Evolutionary conservation across 345 rosid species (phyloP), one percentile per base, ranked within the genome.

Genomic region (Eucalyptus sideroxylon): DNA sequence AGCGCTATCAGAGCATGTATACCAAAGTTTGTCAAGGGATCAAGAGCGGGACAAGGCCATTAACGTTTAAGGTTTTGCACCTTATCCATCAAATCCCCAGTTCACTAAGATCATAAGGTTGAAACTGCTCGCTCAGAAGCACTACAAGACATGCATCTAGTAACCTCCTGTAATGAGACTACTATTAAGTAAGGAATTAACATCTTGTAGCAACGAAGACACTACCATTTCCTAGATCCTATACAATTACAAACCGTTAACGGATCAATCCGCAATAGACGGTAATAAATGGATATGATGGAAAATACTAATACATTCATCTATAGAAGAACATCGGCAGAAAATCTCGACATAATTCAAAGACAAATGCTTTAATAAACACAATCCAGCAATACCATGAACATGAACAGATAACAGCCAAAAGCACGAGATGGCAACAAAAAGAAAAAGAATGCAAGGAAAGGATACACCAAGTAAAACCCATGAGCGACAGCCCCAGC

Each of bases 401-500:
- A 60, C 50, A 65, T 34, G 31, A 16, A 89, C 59, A 53, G 59
- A 53, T 3, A 19, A 31, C 62, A 88, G 42, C 27, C 12, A 2
- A 87, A 86, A 27, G 42, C 30, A 16, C 17, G 87, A 55, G 44
- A 65, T 69, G 19, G 13, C 50, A 60, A 56, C 69, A 50, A 88
- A 85, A 16, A 47, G 45, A 37, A 31, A 37, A 62, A 59, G 26
- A n/a, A 51, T 86, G 47, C 81, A 59, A 37, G 50, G 37, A 81
- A 87, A 98, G 98, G 99, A 97, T 98, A 98, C 98, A 98, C 98
- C 95, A 97, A 92, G 93, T 96, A 97, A 88, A 94, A 91, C 88
- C 99, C 98, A 92, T 97, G 99, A 92, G 95, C 95, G 87, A 97
- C 95, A 81, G 96, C 98, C 86, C 99, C 99, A 59, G 94, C 98